These are phyloP conservation scores for Garcileccinum viscosum DNA, from an alignment of 1,284 basidiomycete genomes.

Conservation along the genomic window DNA sequence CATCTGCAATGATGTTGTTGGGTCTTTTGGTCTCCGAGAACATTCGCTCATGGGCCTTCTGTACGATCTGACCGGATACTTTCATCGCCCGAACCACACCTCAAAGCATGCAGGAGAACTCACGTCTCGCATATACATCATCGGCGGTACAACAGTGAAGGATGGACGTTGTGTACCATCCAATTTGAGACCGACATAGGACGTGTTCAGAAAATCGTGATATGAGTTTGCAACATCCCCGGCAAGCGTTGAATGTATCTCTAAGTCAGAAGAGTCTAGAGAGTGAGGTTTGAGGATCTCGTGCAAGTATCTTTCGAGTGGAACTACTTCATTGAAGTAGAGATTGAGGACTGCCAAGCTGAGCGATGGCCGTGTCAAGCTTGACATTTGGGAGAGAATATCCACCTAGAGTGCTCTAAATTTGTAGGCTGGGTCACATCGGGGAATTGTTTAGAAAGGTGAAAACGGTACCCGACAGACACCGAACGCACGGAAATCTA, in stretches of 20 bases:
- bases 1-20: slow-evolving; percentile 66
- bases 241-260: slow-evolving; percentile 20
- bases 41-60: slow-evolving; percentile 60
- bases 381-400: slow-evolving; percentile 12
- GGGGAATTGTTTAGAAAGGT: background rate
- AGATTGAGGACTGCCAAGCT: slow-evolving; percentile 32
- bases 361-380: slow-evolving; percentile 13
- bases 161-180: slow-evolving; percentile 17
- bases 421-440: background rate
- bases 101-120: slow-evolving; percentile 17
- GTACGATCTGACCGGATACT: slow-evolving; percentile 54
- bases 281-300: slow-evolving; percentile 36
- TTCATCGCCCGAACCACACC: background rate
- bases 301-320: slow-evolving; percentile 50
- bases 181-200: slow-evolving; percentile 49
- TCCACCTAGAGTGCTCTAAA: background rate
- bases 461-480: background rate
- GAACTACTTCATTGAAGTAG: slow-evolving; percentile 49
- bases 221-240: slow-evolving; percentile 47
- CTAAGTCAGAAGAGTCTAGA: slow-evolving; percentile 2
- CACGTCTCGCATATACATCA: slow-evolving; percentile 64
- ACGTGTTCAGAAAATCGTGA: slow-evolving; percentile 47
- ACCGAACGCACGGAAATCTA: no score
- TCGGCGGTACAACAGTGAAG: slow-evolving; percentile 44
- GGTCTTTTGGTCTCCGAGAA: slow-evolving; percentile 49